These are phyloP conservation scores for Zangia roseola DNA, from an alignment of 768 basidiomycete genomes.

Conservation along the genomic window DNA sequence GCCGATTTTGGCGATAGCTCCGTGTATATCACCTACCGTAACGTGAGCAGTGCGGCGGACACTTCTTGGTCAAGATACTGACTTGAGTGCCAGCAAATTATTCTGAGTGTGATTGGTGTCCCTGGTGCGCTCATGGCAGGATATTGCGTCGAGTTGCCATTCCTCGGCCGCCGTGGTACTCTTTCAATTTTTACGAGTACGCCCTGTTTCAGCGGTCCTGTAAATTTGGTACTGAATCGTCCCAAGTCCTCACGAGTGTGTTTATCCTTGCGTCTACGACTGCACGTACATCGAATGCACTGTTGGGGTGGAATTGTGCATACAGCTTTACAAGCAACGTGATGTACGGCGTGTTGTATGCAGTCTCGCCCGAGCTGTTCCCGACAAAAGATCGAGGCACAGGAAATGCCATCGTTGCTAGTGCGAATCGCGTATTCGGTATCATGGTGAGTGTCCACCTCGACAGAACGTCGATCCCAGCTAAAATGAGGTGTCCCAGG, in stretches of 20 bases:
- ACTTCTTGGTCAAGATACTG: background rate
- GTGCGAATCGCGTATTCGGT: conserved; percentile 56
- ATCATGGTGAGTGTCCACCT: conserved; percentile 43
- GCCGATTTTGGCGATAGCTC: conserved; percentile 69
- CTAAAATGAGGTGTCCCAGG: conserved; percentile 27
- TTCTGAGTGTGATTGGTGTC: conserved; percentile 54
- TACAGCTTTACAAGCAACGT: conserved; percentile 57
- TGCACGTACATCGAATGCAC: conserved; percentile 47
- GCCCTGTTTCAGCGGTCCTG: conserved; percentile 1
- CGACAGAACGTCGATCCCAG: no score
- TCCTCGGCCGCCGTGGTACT: conserved; percentile 53
- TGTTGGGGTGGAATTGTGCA: conserved; percentile 59
- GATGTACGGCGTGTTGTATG: conserved; percentile 52
- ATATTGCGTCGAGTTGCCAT: conserved; percentile 48
- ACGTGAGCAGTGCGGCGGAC: conserved; percentile 37
- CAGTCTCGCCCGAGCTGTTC: conserved; percentile 49
- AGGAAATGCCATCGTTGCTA: conserved; percentile 52
- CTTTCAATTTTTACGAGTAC: conserved; percentile 49
- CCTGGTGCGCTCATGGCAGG: conserved; percentile 59
- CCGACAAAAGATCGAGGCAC: conserved; percentile 55
- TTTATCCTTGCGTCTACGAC: conserved; percentile 61
- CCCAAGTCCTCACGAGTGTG: conserved; percentile 47
- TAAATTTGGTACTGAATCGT: background rate
- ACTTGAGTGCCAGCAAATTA: conserved; percentile 43
- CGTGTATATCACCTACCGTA: conserved; percentile 70